Base-by-base conservation (phyloP, 805 yeast genomes). In the Candida insectorum region DNA sequence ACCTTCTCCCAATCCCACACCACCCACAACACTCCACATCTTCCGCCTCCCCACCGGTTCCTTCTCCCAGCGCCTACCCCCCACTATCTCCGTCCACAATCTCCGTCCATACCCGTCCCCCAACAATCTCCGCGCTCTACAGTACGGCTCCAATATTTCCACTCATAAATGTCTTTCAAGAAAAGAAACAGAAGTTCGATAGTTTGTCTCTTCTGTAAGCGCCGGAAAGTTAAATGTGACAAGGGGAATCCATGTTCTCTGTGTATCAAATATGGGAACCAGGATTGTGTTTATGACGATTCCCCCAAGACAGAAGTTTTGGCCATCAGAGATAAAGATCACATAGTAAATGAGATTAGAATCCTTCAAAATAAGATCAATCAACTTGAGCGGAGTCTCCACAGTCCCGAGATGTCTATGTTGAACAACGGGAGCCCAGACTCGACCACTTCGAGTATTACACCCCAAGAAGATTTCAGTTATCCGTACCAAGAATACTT, bases 161-260 rank as follows among this genome's bases (percentile, higher is more conserved):
- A n/a, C n/a, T n/a, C n/a, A n/a, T n/a, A n/a, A n/a, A n/a, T n/a
- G n/a, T n/a, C n/a, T n/a, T n/a, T n/a, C n/a, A n/a, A n/a, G n/a
- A 56, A 52, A 31, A 37, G 65, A 24, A 46, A 48, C 31, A 49
- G 67, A 36, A 35, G 49, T n/a, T 48, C 64, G 16, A 52, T 58
- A 16, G 63, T 58, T 29, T 64, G 71, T 41, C 49, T 47, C 26
- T 60, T 56, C 33, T 64, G 71, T 44, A 56, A 56, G 38, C 45
- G 45, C 28, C 42, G 69, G 22, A 64, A 64, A 38, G 63, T 62
- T 28, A 60, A 53, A 30, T 64, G 71, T 47, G 66, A 64, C 41
- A 46, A 57, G 20, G 56, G 54, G 7, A 43, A 48, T 28, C 69
- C 69, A 2, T 64, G 71, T 33, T 48, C 57, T 15, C 43, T 63